Evolutionary conservation across 805 yeast species (phyloP).

Genomic region (Scheffersomyces stipitis): DNA sequence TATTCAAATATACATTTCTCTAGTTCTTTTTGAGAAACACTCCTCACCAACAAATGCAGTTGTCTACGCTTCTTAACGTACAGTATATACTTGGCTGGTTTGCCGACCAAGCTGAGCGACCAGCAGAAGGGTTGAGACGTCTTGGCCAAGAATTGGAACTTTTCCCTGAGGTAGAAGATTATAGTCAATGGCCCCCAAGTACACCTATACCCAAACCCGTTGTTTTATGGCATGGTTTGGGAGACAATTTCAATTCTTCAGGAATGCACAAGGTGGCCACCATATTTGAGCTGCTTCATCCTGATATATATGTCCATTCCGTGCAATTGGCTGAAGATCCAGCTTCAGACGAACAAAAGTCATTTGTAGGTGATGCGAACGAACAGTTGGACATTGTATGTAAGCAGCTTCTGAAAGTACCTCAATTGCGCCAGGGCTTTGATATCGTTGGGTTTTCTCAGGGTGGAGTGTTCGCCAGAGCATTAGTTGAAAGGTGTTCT

Average conservation of each 20-base stretch:
- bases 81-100: too few relatives aligned
- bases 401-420: constrained; percentile 44
- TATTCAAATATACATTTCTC: too few relatives aligned
- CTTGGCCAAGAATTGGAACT: too few relatives aligned
- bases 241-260: constrained; percentile 66
- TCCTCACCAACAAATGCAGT: too few relatives aligned
- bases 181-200: too few relatives aligned
- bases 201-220: constrained; percentile 52
- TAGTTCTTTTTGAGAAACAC: too few relatives aligned
- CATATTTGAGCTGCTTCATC: constrained; percentile 43
- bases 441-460: constrained; percentile 80
- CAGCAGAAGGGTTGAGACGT: too few relatives aligned
- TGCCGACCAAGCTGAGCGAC: too few relatives aligned
- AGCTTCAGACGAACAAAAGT: constrained; percentile 50
- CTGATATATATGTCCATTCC: constrained; percentile 53
- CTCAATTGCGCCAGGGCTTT: constrained; percentile 55
- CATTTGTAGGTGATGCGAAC: constrained; percentile 61
- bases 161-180: too few relatives aligned
- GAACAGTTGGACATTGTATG: constrained; percentile 57
- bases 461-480: constrained; percentile 79
- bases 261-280: constrained; percentile 52
- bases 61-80: neutral
- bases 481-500: constrained; percentile 60
- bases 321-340: constrained; percentile 52
- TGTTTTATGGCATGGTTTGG: constrained; percentile 84